These are phyloP conservation scores for Serendipita indica DNA, from an alignment of 768 basidiomycete genomes.

Conservation along the genomic window DNA sequence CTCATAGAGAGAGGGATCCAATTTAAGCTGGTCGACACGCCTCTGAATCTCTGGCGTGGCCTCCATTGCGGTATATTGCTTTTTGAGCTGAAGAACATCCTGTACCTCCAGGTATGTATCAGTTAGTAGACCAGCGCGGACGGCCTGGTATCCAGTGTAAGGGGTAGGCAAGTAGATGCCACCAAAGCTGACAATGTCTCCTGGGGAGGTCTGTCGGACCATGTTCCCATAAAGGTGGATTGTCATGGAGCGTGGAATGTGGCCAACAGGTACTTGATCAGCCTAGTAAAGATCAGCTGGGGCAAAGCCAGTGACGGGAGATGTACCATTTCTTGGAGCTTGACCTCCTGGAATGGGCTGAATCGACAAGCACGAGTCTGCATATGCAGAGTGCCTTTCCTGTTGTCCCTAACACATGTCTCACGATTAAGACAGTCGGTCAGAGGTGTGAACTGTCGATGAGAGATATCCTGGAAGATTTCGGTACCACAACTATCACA, in stretches of 20 bases:
- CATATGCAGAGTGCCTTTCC: conserved; percentile 89
- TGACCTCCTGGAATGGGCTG: conserved; percentile 95
- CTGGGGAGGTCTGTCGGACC: conserved; percentile 84
- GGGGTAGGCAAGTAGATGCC: conserved; percentile 96
- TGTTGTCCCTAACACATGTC: conserved; percentile 73
- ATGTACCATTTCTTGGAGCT: conserved; percentile 94
- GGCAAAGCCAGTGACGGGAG: conserved; percentile 9
- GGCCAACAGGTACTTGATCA: conserved; percentile 98
- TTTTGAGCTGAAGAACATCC: conserved; percentile 86
- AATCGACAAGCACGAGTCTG: conserved; percentile 96
- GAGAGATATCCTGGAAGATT: conserved; percentile 93
- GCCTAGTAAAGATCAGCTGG: conserved; percentile 37
- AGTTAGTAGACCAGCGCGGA: conserved; percentile 89
- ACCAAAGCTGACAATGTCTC: conserved; percentile 89
- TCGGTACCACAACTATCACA: conserved; percentile 98
- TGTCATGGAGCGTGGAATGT: conserved; percentile 97
- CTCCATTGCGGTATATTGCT: conserved; percentile 93
- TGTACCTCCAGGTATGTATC: conserved; percentile 94
- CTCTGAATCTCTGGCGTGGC: conserved; percentile 68
- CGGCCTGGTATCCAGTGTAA: conserved; percentile 93
- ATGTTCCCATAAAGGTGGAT: conserved; percentile 84
- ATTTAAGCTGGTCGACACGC: conserved; percentile 49
- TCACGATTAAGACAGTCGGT: conserved; percentile 74
- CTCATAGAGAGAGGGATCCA: conserved; percentile 69
- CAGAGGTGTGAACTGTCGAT: conserved; percentile 82